Evolutionary conservation across 441 rosid genomes (phyloP), one percentile per base, ranked within the genome.

Genomic region (Pelargonium australe): DNA sequence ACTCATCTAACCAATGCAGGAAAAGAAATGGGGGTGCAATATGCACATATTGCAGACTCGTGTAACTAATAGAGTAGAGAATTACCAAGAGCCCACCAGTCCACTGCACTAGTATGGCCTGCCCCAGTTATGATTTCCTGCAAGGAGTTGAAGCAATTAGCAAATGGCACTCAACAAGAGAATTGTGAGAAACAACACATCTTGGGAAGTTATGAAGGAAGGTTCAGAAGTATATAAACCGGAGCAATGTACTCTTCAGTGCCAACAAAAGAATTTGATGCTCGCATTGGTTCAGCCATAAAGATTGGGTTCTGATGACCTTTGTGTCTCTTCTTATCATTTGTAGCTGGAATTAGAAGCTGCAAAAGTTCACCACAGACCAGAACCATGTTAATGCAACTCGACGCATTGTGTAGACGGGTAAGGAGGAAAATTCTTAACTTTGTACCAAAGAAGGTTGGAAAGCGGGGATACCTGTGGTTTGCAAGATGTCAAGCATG

Each of bases 51-150:
- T 40, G 13, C 43, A 60, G 13, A 37, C 7, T 16, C 7, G 7
- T 14, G 49, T 16, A 14, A 28, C 17, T 31, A 10, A 16, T 51
- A 58, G 65, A 23, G 44, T 8, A 70, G 43, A 49, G 65, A 72
- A 73, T 80, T 87, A 86, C 99, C 99, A 72, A 92, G 89, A 69
- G 99, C 98, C 99, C 99, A 95, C 99, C 99, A 95, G 78, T 95
- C 99, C 69, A 90, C 98, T 64, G 99, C 98, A 85, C 99, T 95
- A 0, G 90, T 86, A 78, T 95, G 99, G 44, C 99, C 98, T 62
- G 91, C 90, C 11, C 91, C 98, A 70, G 78, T 67, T 76, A 95
- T 87, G 67, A 95, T 92, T 82, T 95, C 99, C 99, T 95, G 81
- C 73, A 68, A 81, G 47, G 49, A 55, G 31, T 14, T 0, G 12